These are phyloP conservation scores for Barnettozyma siamensis DNA, from an alignment of 805 yeast species.

Conservation along the genomic window DNA sequence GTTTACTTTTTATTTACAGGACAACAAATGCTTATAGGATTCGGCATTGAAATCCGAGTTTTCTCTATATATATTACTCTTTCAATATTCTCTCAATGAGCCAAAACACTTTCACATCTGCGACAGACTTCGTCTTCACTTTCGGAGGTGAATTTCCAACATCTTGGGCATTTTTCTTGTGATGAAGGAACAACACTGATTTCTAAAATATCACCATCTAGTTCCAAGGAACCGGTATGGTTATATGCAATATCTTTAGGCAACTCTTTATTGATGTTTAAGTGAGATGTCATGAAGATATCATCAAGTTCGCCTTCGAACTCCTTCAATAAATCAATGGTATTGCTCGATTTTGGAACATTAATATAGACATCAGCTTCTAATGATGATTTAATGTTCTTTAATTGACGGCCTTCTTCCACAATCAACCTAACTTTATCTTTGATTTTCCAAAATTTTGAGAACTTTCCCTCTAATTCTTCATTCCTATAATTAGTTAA, in stretches of 20 bases:
- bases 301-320: conserved; percentile 43
- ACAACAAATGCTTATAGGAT: no score
- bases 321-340: conserved; percentile 10
- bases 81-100: neutral
- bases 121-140: conserved; percentile 51
- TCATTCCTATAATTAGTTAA: conserved; percentile 28
- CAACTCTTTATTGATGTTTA: conserved; percentile 29
- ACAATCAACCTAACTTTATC: conserved; percentile 44
- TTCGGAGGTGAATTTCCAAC: conserved; percentile 76
- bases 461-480: conserved; percentile 37
- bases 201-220: conserved; percentile 26
- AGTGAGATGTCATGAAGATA: conserved; percentile 59
- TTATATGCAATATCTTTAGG: conserved; percentile 19
- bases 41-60: neutral
- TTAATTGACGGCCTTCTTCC: conserved; percentile 49
- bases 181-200: conserved; percentile 41
- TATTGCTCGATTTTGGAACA: conserved; percentile 17
- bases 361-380: conserved; percentile 45
- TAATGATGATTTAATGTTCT: conserved; percentile 48
- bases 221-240: conserved; percentile 24
- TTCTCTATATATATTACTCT: no score
- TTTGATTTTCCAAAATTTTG: conserved; percentile 40
- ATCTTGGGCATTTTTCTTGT: conserved; percentile 76
- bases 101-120: conserved; percentile 49
- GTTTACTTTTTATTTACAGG: no score